These are phyloP conservation scores for Cystofilobasidium macerans DNA, from an alignment of 768 basidiomycete genomes.

Conservation along the genomic window DNA sequence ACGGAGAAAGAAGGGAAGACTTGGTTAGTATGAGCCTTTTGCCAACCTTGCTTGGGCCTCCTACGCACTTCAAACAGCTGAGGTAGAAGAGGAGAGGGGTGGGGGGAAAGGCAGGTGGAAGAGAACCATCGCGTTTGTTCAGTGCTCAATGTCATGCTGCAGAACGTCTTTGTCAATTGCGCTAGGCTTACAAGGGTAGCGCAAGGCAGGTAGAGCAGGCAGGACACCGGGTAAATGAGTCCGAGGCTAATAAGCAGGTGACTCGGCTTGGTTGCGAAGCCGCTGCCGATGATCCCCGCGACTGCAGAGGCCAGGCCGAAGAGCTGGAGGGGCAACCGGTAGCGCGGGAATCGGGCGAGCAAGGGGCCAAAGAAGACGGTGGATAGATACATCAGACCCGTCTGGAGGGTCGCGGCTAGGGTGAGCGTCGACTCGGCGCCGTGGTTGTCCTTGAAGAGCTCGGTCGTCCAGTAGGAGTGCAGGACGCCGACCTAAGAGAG, in stretches of 20 bases:
- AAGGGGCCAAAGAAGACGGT: not conserved
- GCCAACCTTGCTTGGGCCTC: no score
- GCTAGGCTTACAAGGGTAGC: not conserved
- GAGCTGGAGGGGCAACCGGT: not conserved
- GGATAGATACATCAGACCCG: not conserved
- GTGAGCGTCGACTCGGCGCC: not conserved
- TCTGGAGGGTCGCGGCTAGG: not conserved
- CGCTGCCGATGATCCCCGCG: not conserved
- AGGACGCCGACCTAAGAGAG: not conserved
- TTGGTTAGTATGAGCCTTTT: no score
- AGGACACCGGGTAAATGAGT: not conserved
- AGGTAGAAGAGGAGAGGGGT: no score
- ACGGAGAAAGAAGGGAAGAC: no score
- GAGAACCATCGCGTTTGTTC: no score
- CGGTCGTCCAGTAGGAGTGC: not conserved
- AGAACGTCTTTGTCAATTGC: no score
- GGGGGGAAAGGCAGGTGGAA: no score
- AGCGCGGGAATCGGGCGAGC: not conserved
- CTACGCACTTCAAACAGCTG: no score
- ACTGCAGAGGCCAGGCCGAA: not conserved
- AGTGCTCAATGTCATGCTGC: no score
- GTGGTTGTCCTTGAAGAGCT: not conserved
- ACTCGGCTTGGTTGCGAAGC: not conserved
- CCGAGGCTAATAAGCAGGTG: not conserved
- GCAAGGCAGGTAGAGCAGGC: not conserved